phyloP scores from a whole-genome alignment of 1,284 basidiomycete species.

The Ceratobasidium sp. region DNA sequence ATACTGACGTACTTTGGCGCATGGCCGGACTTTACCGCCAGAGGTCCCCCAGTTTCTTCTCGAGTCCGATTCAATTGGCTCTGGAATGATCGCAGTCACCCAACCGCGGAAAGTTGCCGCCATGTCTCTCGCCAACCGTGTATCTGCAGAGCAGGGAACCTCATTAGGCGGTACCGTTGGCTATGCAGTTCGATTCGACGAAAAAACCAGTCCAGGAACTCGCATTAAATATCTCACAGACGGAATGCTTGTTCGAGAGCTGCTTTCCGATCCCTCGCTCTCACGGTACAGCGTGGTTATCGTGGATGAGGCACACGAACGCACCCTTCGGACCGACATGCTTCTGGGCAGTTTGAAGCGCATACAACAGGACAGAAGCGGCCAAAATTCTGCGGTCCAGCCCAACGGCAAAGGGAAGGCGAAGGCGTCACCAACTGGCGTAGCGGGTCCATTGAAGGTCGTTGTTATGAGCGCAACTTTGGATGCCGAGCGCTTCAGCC shows the following conservation, averaged over 20 bases:
- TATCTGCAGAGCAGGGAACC: conserved; percentile 84
- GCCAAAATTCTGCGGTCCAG: conserved; percentile 54
- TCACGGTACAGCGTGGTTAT: conserved; percentile 89
- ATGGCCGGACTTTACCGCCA: conserved; percentile 54
- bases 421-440: conserved; percentile 53
- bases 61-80: conserved; percentile 70
- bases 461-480: conserved; percentile 98
- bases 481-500: conserved; percentile 92
- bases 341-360: conserved; percentile 91
- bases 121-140: conserved; percentile 89
- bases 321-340: conserved; percentile 93
- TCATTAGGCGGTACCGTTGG: conserved; percentile 81
- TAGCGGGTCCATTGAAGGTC: conserved; percentile 76
- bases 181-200: conserved; percentile 96
- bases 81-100: conserved; percentile 86
- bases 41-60: conserved; percentile 92
- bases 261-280: conserved; percentile 81
- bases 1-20: conserved; percentile 36
- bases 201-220: conserved; percentile 74
- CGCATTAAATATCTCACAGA: conserved; percentile 96
- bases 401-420: conserved; percentile 50
- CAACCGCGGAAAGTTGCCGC: conserved; percentile 96
- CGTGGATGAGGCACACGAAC: conserved; percentile 97
- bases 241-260: conserved; percentile 94
- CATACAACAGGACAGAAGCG: conserved; percentile 80